Base-by-base conservation (phyloP, 306 rosid species). In the Prunus armeniaca region DNA sequence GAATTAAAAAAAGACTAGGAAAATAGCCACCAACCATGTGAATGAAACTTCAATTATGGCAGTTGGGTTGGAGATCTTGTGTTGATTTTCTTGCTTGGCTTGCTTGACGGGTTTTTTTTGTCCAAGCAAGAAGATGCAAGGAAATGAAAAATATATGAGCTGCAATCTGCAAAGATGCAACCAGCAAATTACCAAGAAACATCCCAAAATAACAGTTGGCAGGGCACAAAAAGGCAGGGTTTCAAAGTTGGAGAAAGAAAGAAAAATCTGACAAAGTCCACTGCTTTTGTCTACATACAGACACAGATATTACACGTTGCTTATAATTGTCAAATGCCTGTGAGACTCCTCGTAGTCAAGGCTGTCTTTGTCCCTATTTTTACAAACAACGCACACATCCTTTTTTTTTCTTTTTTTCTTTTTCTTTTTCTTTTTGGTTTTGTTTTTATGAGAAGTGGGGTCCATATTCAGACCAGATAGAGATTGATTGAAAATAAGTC, bases 71-170 rank as follows among this genome's bases (percentile, higher is more conserved):
- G 47, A 18, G 14, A 22, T 9, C 67, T 14, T 62, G 4, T 13
- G 20, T 30, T 47, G 51, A 47, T 47, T 63, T 63, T 63, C 67
- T 63, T 27, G 67, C 27, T 65, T 65, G 69, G 49, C 69, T 65
- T 65, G 69, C 69, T 65, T 65, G 69, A 34, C 49, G 69, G 69
- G 69, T 34, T 30, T 0, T 4, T 3, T 19, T 34, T 32, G 22
- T 65, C 10, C 11, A 32, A 20, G 15, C 45, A 15, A 28, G 67
- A 28, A 15, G 67, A 27, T 14, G 66, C 43, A 5, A 6, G 66
- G 66, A 61, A 61, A 61, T 62, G 67, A 32, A 62, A 34, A 62
- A 62, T 3, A 41, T 28, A 0, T 62, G 25, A 34, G 18, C 15
- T 65, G n/a, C 22, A 12, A 4, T 34, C 25, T 4, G 69, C 49